Evolutionary conservation across 495 filamentous ascomycete genomes (phyloP), one percentile per base, ranked within the genome.

Genomic region (Daldinia bambusicola): DNA sequence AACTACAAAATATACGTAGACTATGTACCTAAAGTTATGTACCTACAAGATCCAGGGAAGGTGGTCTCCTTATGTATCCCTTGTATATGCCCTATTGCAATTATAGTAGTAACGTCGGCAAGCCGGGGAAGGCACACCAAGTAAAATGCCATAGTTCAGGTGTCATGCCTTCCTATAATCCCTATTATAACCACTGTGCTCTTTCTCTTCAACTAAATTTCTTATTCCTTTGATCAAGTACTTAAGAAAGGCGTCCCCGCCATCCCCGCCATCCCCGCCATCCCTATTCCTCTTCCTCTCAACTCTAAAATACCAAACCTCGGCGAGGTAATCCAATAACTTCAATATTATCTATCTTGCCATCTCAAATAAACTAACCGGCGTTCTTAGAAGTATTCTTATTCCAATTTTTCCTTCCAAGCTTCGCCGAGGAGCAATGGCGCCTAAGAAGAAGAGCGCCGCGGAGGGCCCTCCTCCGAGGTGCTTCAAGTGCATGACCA

Each of bases 401-500:
- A 26, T 26, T 20, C 8, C 43, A 16, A 12, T 22, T 18, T 48
- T 16, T 48, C 16, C 22, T 41, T 41, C 22, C 10, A 8, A 2
- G 2, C 18, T 48, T 32, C 1, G 26, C n/a, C 22, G 10, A 55
- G 16, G 20, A 43, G 37, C 16, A 31, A 57, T 65, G 62, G 30
- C 62, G 16, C 6, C 38, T 37, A 40, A 12, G 14, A 0, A 6
- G 6, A 13, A 12, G 31, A 22, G 18, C 20, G 13, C 53, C 22
- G 9, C 5, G 31, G 30, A 36, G 34, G 6, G 37, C 3, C 6
- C 52, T 50, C 62, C 18, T 12, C 9, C 37, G 34, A 55, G 20
- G 12, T 75, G 74, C 32, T 32, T 7, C 2, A 70, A 70, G 59
- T 75, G 74, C 38, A 34, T 40, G 4, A 37, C 48, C 2, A 34